These are phyloP conservation scores for Cutaneotrichosporon cutaneum DNA, from an alignment of 1,284 basidiomycete genomes.

Conservation along the genomic window DNA sequence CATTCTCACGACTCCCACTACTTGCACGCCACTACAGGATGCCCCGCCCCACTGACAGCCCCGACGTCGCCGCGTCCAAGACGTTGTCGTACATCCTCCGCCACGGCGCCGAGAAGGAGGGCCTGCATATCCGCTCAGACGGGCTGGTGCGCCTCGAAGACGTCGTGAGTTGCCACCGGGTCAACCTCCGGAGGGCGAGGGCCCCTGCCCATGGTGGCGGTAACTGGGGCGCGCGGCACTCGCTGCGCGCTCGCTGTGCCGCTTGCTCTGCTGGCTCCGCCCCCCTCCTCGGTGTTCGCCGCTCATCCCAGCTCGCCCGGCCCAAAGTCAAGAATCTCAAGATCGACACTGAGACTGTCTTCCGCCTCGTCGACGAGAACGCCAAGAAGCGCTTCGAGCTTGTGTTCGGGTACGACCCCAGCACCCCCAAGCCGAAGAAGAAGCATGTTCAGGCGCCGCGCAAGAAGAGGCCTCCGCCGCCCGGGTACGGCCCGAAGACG, in stretches of 20 bases:
- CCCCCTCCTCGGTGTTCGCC: not conserved
- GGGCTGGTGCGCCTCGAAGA: constrained; percentile 74
- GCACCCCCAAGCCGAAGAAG: constrained; percentile 39
- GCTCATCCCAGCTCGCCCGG: constrained; percentile 56
- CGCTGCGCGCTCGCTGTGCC: too few species aligned
- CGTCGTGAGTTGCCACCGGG: constrained; percentile 59
- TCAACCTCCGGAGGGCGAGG: not conserved
- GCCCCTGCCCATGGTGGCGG: not conserved
- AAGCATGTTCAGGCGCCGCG: constrained; percentile 21
- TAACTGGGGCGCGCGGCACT: too few species aligned
- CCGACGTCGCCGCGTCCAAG: constrained; percentile 63
- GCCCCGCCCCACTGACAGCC: constrained; percentile 53
- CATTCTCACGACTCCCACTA: not conserved
- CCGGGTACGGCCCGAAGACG: constrained; percentile 1
- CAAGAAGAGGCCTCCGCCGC: constrained; percentile 20
- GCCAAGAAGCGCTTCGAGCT: constrained; percentile 75
- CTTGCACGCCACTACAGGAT: constrained; percentile 20
- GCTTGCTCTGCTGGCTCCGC: not conserved
- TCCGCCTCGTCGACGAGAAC: constrained; percentile 71
- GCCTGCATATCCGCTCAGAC: constrained; percentile 69
- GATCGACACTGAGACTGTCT: constrained; percentile 61
- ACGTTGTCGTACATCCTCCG: constrained; percentile 79
- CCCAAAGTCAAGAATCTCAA: constrained; percentile 56
- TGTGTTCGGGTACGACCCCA: constrained; percentile 59
- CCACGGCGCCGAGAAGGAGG: constrained; percentile 76